phyloP scores from a whole-genome alignment of 2,329 filamentous ascomycete genomes.

The Amesomyces nigricolor region DNA sequence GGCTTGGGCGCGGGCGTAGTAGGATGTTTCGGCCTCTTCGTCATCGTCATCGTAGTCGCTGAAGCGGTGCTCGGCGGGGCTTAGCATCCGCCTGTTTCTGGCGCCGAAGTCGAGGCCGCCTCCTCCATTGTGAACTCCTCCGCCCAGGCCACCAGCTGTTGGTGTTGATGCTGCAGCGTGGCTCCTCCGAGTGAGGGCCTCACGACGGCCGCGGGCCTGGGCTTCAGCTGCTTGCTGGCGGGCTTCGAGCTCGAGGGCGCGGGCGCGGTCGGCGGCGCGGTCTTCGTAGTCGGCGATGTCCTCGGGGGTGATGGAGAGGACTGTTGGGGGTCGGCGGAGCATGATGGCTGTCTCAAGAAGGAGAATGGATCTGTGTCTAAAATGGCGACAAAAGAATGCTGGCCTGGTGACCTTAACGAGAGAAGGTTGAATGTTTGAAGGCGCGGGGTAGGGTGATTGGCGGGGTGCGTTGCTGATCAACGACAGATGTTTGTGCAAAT shows the following conservation, averaged over 20 bases:
- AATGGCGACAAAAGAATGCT: no score
- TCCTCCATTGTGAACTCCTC: not conserved
- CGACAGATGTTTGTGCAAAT: no score
- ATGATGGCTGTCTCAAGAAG: conserved; percentile 25
- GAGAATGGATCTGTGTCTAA: no score
- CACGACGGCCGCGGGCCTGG: conserved; percentile 13
- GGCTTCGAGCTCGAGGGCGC: conserved; percentile 19
- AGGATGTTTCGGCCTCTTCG: conserved; percentile 14
- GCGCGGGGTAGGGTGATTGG: no score
- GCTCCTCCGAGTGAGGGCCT: conserved; percentile 1
- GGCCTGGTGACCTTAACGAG: no score
- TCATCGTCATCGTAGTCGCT: conserved; percentile 10
- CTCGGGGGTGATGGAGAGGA: conserved; percentile 61
- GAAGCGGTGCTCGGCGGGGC: conserved; percentile 11
- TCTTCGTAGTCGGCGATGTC: conserved; percentile 68
- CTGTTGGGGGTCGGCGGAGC: conserved; percentile 55
- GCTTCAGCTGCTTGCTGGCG: conserved; percentile 14
- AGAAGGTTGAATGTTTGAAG: no score
- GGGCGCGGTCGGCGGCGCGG: conserved; percentile 40
- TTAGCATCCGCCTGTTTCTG: not conserved
- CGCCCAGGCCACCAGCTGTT: not conserved
- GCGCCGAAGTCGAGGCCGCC: not conserved
- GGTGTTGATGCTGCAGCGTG: not conserved
- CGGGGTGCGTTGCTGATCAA: no score
- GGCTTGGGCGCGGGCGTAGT: conserved; percentile 14